Evolutionary conservation across 345 rosid species (phyloP).

Genomic region (Gossypium raimondii): DNA sequence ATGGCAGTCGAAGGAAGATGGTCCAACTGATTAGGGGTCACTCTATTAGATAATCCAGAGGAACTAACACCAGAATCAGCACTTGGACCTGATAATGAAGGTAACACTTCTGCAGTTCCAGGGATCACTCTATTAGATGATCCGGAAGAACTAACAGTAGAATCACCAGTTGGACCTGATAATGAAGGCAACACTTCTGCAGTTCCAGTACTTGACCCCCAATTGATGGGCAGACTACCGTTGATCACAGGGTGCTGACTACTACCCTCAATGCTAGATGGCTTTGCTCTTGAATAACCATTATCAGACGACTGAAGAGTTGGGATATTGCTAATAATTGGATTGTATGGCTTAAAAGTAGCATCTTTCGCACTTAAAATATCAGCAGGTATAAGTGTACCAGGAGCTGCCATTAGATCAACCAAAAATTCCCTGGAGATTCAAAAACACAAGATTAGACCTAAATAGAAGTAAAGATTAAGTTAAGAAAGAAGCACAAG

Average conservation of each 20-base stretch:
- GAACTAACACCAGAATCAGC: slow-evolving; percentile 47
- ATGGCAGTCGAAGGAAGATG: slow-evolving; percentile 38
- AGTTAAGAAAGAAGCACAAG: slow-evolving; percentile 26
- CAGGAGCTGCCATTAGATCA: slow-evolving; percentile 99
- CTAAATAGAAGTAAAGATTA: slow-evolving; percentile 10
- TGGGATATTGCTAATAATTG: slow-evolving; percentile 43
- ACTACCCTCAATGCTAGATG: slow-evolving; percentile 58
- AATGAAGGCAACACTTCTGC: slow-evolving; percentile 35
- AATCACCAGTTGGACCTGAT: slow-evolving; percentile 32
- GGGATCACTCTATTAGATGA: slow-evolving; percentile 34
- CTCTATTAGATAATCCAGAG: slow-evolving; percentile 42
- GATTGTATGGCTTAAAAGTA: slow-evolving; percentile 42
- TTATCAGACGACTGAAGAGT: slow-evolving; percentile 40
- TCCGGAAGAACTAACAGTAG: slow-evolving; percentile 52
- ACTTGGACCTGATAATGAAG: slow-evolving; percentile 30
- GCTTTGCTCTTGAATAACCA: slow-evolving; percentile 38
- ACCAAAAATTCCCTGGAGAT: slow-evolving; percentile 94
- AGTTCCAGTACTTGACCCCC: slow-evolving; percentile 34
- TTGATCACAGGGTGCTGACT: slow-evolving; percentile 43
- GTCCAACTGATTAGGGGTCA: slow-evolving; percentile 47
- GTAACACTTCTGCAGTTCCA: slow-evolving; percentile 32
- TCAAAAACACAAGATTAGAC: slow-evolving; percentile 28
- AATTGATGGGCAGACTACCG: slow-evolving; percentile 30
- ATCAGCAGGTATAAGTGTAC: slow-evolving; percentile 98
- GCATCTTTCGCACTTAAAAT: slow-evolving; percentile 54